Evolutionary conservation across 805 yeast genomes (phyloP), one percentile per base, ranked within the genome.

Genomic region (Myxozyma nipponensis): DNA sequence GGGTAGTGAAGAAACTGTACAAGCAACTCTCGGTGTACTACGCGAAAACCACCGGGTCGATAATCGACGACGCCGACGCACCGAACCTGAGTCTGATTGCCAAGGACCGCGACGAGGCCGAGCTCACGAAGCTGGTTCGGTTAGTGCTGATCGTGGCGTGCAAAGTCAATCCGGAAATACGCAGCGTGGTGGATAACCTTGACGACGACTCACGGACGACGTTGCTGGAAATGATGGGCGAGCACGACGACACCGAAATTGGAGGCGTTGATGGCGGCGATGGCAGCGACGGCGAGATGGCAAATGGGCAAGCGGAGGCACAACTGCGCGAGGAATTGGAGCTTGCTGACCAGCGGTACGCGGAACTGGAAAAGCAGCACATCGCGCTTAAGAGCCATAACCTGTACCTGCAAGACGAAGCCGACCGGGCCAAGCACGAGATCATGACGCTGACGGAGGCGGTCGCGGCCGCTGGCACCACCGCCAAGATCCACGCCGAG

Each of bases 31-130:
- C 44, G 24, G n/a, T 42, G 23, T 52, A 28, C 19, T 38, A 37
- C 32, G 45, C 39, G 17, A 18, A 18, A 23, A 24, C 18, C 19
- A 9, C 34, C 2, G 35, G 18, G n/a, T 19, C n/a, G 15, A 39
- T 28, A 9, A 15, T 23, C 44, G 47, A 42, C 26, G 7, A 40
- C 13, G n/a, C 42, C 32, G 42, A 39, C n/a, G 42, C 22, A 21
- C 52, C 57, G 30, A 54, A 54, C 39, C 36, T 54, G 45, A 54
- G 56, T 41, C 41, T 54, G 42, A 44, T 54, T 24, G 58, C 56
- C n/a, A 54, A 52, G 28, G 57, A 54, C 25, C 50, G 39, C 9
- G 36, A 47, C 19, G 30, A 23, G 17, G 35, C 15, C 7, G 57
- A 54, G 41, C 5, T 52, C 10, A 25, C 24, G 21, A 54, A 54